Evolutionary conservation across 2,329 filamentous ascomycete genomes (phyloP).

Genomic region (Penicillium sp.): DNA sequence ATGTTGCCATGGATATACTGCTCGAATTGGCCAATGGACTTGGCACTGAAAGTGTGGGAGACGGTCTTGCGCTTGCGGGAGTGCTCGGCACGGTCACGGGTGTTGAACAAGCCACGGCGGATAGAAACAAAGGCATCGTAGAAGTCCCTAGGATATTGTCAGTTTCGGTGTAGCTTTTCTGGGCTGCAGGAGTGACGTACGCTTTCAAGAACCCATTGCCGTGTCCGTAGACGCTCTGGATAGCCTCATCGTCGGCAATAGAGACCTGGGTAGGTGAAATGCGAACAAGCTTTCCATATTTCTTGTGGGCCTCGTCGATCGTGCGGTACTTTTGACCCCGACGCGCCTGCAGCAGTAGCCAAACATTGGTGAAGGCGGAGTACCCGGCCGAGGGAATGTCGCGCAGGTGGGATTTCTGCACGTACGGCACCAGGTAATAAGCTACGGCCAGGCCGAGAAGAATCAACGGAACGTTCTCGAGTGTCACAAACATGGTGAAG

Average conservation of each 20-base stretch:
- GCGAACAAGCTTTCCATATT: slow-evolving; percentile 73
- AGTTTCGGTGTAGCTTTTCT: neutral
- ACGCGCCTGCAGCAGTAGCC: slow-evolving; percentile 68
- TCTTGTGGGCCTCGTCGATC: slow-evolving; percentile 72
- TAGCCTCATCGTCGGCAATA: slow-evolving; percentile 75
- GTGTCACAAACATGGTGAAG: slow-evolving; percentile 32
- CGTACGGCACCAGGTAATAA: slow-evolving; percentile 58
- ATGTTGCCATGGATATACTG: slow-evolving; percentile 83
- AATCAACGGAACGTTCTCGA: slow-evolving; percentile 34
- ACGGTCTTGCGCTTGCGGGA: slow-evolving; percentile 86
- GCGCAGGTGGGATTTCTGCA: slow-evolving; percentile 54
- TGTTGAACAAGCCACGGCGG: slow-evolving; percentile 83
- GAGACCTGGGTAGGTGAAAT: slow-evolving; percentile 83
- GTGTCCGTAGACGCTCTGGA: slow-evolving; percentile 74
- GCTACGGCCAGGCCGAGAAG: slow-evolving; percentile 52
- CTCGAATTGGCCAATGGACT: slow-evolving; percentile 79
- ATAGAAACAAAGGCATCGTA: slow-evolving; percentile 93
- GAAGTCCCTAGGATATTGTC: slow-evolving; percentile 60
- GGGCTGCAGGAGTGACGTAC: slow-evolving; percentile 42
- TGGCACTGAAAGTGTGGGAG: slow-evolving; percentile 80
- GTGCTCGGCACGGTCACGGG: slow-evolving; percentile 75
- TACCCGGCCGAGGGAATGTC: slow-evolving; percentile 52
- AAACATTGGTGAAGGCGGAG: slow-evolving; percentile 71
- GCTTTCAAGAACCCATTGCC: slow-evolving; percentile 73
- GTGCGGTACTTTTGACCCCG: slow-evolving; percentile 62